Conservation (phyloP, 495 filamentous ascomycete genomes). For the Neurospora sp. region DNA sequence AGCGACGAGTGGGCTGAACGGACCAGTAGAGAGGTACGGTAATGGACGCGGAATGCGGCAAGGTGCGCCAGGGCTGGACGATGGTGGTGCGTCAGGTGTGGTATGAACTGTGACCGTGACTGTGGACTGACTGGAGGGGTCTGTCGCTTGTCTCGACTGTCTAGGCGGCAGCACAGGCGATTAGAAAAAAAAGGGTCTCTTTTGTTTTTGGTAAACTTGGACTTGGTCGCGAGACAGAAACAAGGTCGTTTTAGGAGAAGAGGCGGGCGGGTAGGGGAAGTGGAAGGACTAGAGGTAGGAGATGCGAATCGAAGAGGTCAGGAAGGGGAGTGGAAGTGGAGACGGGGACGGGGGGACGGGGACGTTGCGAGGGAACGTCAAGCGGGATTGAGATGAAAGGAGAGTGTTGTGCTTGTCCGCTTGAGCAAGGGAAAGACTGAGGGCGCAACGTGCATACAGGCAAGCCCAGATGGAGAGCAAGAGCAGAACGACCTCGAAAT, state of each 20-base stretch:
- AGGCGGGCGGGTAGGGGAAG: not conserved
- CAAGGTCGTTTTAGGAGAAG: not conserved
- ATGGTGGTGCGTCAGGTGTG: not conserved
- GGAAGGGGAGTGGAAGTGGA: not conserved
- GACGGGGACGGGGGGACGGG: not conserved
- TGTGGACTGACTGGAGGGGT: not conserved
- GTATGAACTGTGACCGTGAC: not conserved
- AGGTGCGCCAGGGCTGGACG: not conserved
- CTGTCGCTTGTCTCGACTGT: not conserved
- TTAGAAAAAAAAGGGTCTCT: not conserved
- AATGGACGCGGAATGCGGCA: not conserved
- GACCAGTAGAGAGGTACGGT: not conserved
- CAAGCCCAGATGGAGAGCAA: not conserved
- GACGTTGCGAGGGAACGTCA: not conserved
- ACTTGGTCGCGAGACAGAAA: not conserved
- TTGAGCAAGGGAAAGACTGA: not conserved
- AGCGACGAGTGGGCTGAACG: not conserved
- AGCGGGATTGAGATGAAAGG: not conserved
- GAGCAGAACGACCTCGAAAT: slow-evolving; percentile 8
- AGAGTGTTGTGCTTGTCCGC: not conserved
- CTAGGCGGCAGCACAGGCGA: not conserved
- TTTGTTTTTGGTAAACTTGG: not conserved
- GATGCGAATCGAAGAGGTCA: not conserved
- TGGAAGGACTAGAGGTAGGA: not conserved
- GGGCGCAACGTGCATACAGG: not conserved